phyloP scores from a whole-genome alignment of 2,329 filamentous ascomycete species.

The Arthrinium puccinioides region DNA sequence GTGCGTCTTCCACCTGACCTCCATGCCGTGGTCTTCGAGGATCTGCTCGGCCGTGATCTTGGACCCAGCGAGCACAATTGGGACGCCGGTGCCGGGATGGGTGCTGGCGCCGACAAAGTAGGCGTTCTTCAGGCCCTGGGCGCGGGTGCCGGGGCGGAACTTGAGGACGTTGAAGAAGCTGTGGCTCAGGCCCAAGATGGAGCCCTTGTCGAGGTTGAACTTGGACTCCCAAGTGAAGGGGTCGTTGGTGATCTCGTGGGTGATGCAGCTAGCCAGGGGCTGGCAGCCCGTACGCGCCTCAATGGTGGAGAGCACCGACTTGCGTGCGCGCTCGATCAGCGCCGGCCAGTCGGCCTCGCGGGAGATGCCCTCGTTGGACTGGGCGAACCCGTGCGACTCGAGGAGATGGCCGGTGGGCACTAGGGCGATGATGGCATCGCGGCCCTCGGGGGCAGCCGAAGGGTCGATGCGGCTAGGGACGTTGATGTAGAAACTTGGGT shows the following conservation, averaged over 20 bases:
- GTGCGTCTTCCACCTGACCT: conserved; percentile 20
- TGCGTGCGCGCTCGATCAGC: conserved; percentile 52
- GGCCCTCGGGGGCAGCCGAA: conserved; percentile 56
- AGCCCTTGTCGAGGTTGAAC: conserved; percentile 70
- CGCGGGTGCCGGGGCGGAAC: conserved; percentile 54
- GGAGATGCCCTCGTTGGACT: conserved; percentile 16
- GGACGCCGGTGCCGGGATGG: conserved; percentile 70
- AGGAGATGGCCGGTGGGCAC: conserved; percentile 66
- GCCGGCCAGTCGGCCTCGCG: conserved; percentile 51
- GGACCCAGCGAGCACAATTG: conserved; percentile 63
- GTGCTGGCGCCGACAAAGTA: conserved; percentile 73
- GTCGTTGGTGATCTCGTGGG: conserved; percentile 59
- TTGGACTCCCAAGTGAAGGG: conserved; percentile 55
- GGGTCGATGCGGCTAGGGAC: conserved; percentile 64
- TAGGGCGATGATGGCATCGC: conserved; percentile 61
- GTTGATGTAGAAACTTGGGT: conserved; percentile 73
- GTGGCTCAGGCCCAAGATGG: conserved; percentile 65
- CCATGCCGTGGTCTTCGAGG: conserved; percentile 23
- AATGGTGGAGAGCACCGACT: conserved; percentile 55
- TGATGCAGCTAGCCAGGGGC: conserved; percentile 38
- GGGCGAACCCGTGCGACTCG: conserved; percentile 29
- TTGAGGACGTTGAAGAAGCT: conserved; percentile 67
- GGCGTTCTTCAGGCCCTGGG: conserved; percentile 39
- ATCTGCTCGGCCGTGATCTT: conserved; percentile 47
- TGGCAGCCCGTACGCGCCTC: conserved; percentile 50